Evolutionary conservation across 2,329 filamentous ascomycete species (phyloP).

Genomic region (Colletotrichum coccodes): DNA sequence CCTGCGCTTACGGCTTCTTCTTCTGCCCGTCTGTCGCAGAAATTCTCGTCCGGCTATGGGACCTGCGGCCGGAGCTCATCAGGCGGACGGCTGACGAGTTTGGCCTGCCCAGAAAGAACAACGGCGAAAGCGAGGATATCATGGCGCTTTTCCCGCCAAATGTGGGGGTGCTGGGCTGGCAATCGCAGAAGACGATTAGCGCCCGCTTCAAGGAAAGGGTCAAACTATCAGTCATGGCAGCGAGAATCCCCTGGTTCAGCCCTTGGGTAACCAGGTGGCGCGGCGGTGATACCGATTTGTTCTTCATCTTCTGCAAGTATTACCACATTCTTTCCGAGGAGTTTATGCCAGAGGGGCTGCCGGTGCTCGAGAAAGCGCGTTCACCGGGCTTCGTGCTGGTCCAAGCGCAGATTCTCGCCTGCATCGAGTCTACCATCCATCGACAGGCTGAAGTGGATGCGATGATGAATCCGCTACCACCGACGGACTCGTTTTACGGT

Average conservation of each 20-base stretch:
- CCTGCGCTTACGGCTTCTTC: constrained; percentile 92
- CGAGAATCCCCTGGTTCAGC: constrained; percentile 84
- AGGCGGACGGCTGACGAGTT: constrained; percentile 78
- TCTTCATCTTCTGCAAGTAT: constrained; percentile 92
- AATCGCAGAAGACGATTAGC: constrained; percentile 58
- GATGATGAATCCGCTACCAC: constrained; percentile 49
- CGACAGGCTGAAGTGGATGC: constrained; percentile 69
- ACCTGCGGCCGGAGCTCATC: constrained; percentile 73
- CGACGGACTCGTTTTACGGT: constrained; percentile 57
- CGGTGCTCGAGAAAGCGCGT: constrained; percentile 66
- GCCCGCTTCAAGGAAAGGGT: constrained; percentile 73
- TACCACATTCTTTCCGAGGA: constrained; percentile 84
- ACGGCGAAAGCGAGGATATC: constrained; percentile 71
- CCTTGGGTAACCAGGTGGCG: constrained; percentile 88
- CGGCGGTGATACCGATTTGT: constrained; percentile 86
- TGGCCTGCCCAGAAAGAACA: constrained; percentile 66
- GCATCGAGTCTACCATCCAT: constrained; percentile 86
- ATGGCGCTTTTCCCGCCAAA: constrained; percentile 75
- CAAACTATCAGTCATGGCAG: constrained; percentile 72
- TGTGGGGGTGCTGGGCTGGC: constrained; percentile 68
- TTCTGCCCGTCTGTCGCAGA: constrained; percentile 90
- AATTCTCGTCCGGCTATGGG: constrained; percentile 85
- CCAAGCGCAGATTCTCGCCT: constrained; percentile 82
- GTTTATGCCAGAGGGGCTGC: constrained; percentile 68
- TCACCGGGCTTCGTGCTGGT: constrained; percentile 83